phyloP scores from a whole-genome alignment of 2,329 filamentous ascomycete genomes.

The Aureobasidium sp. region DNA sequence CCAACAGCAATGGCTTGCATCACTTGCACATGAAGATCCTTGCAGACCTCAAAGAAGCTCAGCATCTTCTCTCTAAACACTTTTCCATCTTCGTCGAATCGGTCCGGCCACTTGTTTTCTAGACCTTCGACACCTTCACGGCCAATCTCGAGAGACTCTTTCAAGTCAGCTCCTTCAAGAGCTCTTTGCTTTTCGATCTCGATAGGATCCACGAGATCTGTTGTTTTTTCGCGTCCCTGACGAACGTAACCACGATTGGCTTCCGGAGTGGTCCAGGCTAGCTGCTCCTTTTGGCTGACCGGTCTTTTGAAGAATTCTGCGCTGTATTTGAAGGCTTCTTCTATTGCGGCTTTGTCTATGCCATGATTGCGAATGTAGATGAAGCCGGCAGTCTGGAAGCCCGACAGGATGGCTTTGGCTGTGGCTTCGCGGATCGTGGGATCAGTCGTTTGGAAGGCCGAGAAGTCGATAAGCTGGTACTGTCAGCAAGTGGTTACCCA shows the following conservation, averaged over 20 bases:
- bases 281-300: constrained; percentile 53
- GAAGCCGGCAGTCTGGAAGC: constrained; percentile 81
- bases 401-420: constrained; percentile 63
- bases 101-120: constrained; percentile 72
- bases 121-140: constrained; percentile 52
- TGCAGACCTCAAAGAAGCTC: constrained; percentile 67
- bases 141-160: constrained; percentile 57
- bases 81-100: constrained; percentile 45
- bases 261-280: constrained; percentile 56
- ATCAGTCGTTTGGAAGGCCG: constrained; percentile 59
- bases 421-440: constrained; percentile 51
- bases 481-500: not conserved
- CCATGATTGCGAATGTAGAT: constrained; percentile 79
- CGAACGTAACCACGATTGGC: constrained; percentile 45
- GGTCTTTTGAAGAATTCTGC: constrained; percentile 64
- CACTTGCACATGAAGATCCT: constrained; percentile 67
- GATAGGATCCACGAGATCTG: constrained; percentile 45
- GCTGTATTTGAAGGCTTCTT: constrained; percentile 38
- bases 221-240: constrained; percentile 61
- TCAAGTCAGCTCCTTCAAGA: constrained; percentile 45
- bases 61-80: constrained; percentile 67
- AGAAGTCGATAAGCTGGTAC: constrained; percentile 62
- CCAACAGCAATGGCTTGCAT: constrained; percentile 55
- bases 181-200: constrained; percentile 55
- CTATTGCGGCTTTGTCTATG: constrained; percentile 47